phyloP scores from a whole-genome alignment of 805 yeast species.

The Teunomyces funiuensis region DNA sequence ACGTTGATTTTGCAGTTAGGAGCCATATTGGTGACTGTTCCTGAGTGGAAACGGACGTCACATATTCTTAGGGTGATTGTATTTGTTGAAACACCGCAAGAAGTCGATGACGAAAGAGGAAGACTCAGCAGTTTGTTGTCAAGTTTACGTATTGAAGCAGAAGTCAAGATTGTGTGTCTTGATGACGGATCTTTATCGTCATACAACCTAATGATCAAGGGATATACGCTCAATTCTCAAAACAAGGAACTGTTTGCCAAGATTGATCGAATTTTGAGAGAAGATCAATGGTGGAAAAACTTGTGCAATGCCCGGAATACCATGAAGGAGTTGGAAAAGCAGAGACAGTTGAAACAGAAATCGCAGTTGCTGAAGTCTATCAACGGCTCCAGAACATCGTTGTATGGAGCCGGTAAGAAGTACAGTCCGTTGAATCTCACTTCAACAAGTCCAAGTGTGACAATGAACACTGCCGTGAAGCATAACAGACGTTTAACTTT shows the following conservation, averaged over 20 bases:
- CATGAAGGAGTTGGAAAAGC: conserved; percentile 33
- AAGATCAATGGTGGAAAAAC: conserved; percentile 88
- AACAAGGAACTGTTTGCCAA: conserved; percentile 32
- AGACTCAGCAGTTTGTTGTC: conserved; percentile 65
- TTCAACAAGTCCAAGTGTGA: conserved; percentile 18
- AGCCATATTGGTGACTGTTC: conserved; percentile 88
- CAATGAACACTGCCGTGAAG: conserved; percentile 15
- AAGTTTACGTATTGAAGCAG: conserved; percentile 82
- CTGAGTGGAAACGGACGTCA: conserved; percentile 76
- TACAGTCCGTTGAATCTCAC: conserved; percentile 28
- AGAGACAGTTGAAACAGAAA: conserved; percentile 15
- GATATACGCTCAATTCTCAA: conserved; percentile 41
- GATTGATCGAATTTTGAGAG: conserved; percentile 50
- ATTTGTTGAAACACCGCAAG: conserved; percentile 77
- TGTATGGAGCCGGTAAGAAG: conserved; percentile 1
- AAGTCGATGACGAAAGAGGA: conserved; percentile 65
- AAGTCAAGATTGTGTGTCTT: conserved; percentile 71
- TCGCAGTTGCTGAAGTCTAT: conserved; percentile 3
- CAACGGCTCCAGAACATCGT: not conserved
- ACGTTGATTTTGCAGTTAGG: conserved; percentile 92
- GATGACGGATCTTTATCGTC: conserved; percentile 53
- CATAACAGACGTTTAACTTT: conserved; percentile 48
- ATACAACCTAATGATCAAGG: conserved; percentile 78
- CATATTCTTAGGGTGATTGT: conserved; percentile 79
- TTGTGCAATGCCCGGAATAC: conserved; percentile 56